phyloP scores from a whole-genome alignment of 2,329 filamentous ascomycete species.

The Trichoderma koningii region DNA sequence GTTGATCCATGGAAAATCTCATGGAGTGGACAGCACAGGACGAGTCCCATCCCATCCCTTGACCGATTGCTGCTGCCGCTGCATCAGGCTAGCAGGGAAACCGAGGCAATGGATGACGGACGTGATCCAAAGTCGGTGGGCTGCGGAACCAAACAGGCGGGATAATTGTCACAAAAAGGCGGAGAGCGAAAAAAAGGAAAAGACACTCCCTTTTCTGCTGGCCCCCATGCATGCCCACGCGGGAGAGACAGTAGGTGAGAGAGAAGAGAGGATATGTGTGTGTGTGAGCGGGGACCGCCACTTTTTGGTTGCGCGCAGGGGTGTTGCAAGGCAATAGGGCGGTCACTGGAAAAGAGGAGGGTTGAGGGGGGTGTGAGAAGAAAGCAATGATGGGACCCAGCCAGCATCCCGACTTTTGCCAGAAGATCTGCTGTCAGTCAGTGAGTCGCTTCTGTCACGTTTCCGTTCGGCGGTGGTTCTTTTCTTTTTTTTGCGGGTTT shows the following conservation, averaged over 20 bases:
- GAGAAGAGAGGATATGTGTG: background rate
- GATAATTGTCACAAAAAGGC: slow-evolving; percentile 20
- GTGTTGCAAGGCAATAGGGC: slow-evolving; percentile 23
- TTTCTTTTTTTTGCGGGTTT: background rate
- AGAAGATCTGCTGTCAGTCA: slow-evolving; percentile 21
- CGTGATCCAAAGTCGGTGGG: too few relatives aligned
- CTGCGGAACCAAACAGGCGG: slow-evolving; percentile 11
- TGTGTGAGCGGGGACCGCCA: slow-evolving; percentile 25
- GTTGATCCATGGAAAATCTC: background rate
- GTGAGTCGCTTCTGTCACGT: background rate
- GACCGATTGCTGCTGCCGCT: background rate
- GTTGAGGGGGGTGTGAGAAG: too few relatives aligned
- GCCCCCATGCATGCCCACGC: background rate
- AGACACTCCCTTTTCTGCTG: slow-evolving; percentile 7
- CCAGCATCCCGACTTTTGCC: slow-evolving; percentile 13
- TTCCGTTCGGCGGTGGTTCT: slow-evolving; percentile 15
- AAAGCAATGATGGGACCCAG: background rate
- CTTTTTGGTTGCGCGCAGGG: slow-evolving; percentile 19
- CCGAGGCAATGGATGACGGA: background rate
- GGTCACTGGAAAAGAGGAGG: slow-evolving; percentile 24
- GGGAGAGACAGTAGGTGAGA: background rate
- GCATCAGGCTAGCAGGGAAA: background rate
- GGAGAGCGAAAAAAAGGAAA: slow-evolving; percentile 20
- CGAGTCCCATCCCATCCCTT: too few relatives aligned
- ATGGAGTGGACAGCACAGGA: background rate